A percentile compares a stretch with the other conserved stretches of the same genome.
Conservation (phyloP, 73 alveolate species). For the Tetrahymena malaccensis region DNA sequence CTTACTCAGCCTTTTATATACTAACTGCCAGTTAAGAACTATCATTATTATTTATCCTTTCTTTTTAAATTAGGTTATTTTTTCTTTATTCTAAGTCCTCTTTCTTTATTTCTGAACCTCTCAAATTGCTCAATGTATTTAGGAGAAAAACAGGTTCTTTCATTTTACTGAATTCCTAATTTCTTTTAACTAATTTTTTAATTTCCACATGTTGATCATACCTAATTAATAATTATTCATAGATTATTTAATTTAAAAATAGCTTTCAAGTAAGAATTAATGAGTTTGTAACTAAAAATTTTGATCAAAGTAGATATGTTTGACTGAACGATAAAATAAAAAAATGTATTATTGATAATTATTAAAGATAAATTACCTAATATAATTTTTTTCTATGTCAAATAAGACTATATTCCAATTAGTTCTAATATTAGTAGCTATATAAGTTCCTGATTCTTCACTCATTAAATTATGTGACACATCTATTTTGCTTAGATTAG, state of each 20-base stretch:
- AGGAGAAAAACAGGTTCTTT: not conserved
- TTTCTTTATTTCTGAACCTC: not conserved
- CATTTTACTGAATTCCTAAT: not conserved
- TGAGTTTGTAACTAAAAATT: not conserved
- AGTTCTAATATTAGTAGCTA: not conserved
- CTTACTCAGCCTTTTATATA: not conserved
- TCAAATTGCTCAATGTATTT: not conserved
- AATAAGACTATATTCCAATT: not conserved
- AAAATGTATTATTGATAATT: too few species aligned
- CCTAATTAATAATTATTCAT: not conserved
- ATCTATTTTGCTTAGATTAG: not conserved
- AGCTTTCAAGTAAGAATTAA: too few species aligned
- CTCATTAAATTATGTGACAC: not conserved
- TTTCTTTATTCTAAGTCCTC: not conserved
- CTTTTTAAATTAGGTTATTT: not conserved
- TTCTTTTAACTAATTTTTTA: not conserved
- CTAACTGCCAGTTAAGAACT: not conserved
- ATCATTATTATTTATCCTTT: not conserved
- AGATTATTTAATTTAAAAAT: not conserved
- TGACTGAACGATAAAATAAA: not conserved
- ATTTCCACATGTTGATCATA: not conserved
- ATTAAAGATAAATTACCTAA: not conserved
- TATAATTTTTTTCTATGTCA: not conserved
- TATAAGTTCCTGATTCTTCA: not conserved
- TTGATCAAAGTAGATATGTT: too few species aligned